These are phyloP conservation scores for Exophiala sp. DNA, from an alignment of 2,329 filamentous ascomycete species.

Conservation along the genomic window DNA sequence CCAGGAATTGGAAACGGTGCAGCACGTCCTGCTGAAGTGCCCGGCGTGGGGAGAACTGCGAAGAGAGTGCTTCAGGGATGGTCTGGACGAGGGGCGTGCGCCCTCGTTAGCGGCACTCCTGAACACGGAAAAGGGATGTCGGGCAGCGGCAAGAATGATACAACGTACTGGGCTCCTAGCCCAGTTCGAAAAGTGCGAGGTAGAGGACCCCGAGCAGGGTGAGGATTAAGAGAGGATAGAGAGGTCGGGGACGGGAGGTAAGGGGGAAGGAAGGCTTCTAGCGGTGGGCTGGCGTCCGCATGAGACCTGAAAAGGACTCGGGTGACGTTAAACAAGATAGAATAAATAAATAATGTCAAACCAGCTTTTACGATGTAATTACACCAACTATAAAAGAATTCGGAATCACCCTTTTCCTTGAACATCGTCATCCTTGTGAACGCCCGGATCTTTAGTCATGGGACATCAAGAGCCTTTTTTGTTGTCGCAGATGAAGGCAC, in stretches of 20 bases:
- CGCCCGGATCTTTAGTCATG: too few relatives aligned
- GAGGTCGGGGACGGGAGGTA: not conserved
- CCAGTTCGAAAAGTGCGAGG: not conserved
- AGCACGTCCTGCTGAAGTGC: not conserved
- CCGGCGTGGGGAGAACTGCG: not conserved
- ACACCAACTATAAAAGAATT: too few relatives aligned
- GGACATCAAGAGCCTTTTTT: too few relatives aligned
- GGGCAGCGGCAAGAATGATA: too few relatives aligned
- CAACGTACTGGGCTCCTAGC: not conserved
- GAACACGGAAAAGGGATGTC: not conserved
- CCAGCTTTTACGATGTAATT: too few relatives aligned
- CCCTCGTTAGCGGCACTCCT: not conserved
- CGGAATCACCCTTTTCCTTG: too few relatives aligned
- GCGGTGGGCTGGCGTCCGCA: not conserved
- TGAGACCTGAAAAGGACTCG: not conserved
- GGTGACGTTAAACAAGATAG: not conserved
- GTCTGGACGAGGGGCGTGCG: not conserved
- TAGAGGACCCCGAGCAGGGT: not conserved
- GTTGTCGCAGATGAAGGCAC: too few relatives aligned
- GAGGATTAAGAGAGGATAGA: too few relatives aligned
- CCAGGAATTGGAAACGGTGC: not conserved
- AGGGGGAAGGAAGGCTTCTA: not conserved
- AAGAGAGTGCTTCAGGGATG: not conserved
- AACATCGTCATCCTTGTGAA: too few relatives aligned
- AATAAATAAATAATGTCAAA: not conserved